Percentiles rank a stretch among this genome's conserved stretches.
Evolutionary conservation across 2,329 filamentous ascomycete genomes (phyloP).

Genomic region (Microdochium nivale): DNA sequence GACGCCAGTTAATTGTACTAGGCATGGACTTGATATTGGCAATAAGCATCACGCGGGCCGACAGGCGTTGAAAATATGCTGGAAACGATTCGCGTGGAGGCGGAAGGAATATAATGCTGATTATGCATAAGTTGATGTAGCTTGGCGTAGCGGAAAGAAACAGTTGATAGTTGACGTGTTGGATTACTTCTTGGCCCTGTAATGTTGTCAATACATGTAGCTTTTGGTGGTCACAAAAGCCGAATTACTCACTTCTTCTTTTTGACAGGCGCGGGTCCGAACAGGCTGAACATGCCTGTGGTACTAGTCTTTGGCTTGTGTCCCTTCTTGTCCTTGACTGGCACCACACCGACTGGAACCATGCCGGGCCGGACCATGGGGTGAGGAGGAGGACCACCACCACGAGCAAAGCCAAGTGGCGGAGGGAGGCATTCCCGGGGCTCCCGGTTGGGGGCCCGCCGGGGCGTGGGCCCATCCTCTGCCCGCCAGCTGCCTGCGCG

Average conservation of each 20-base stretch:
- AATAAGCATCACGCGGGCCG: too few relatives aligned
- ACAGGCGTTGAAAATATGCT: too few relatives aligned
- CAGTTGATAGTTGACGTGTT: too few relatives aligned
- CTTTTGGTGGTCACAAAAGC: not conserved
- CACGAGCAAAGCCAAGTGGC: slow-evolving; percentile 1
- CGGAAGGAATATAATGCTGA: too few relatives aligned
- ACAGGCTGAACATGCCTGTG: not conserved
- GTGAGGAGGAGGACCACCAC: not conserved
- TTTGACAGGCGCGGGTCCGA: not conserved
- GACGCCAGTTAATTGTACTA: too few relatives aligned
- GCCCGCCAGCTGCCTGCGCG: slow-evolving; percentile 1
- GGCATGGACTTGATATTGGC: too few relatives aligned
- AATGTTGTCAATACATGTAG: not conserved
- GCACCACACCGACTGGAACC: not conserved
- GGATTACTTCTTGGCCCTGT: not conserved
- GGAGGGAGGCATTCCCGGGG: not conserved
- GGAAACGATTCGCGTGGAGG: too few relatives aligned
- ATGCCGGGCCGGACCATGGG: not conserved
- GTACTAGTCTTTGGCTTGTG: not conserved
- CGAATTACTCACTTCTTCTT: not conserved
- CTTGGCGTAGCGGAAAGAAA: too few relatives aligned
- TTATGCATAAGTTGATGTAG: too few relatives aligned
- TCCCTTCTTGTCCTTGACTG: not conserved
- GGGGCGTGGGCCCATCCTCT: not conserved
- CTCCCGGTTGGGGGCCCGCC: not conserved